Evolutionary conservation across 2,329 filamentous ascomycete genomes (phyloP).

Genomic region (Bipolaris gigantea): DNA sequence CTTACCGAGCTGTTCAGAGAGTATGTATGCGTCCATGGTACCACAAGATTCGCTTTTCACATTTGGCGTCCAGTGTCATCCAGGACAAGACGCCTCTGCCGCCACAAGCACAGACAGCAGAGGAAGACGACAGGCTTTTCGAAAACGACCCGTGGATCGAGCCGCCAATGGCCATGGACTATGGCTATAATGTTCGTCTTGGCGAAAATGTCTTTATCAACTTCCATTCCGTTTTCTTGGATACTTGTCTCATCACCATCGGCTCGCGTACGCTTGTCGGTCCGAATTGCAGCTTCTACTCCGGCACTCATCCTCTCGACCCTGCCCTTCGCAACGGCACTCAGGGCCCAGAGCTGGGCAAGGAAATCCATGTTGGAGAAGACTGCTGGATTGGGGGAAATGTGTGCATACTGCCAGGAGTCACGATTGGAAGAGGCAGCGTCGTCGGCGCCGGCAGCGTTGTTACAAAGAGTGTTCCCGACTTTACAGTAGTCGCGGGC

Average conservation of each 20-base stretch:
- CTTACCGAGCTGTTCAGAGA: slow-evolving; percentile 70
- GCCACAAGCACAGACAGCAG: slow-evolving; percentile 56
- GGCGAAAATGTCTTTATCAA: slow-evolving; percentile 76
- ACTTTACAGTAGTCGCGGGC: slow-evolving; percentile 66
- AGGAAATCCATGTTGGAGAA: slow-evolving; percentile 73
- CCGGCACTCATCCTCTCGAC: slow-evolving; percentile 76
- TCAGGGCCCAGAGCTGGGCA: slow-evolving; percentile 73
- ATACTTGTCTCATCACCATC: slow-evolving; percentile 73
- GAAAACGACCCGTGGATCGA: slow-evolving; percentile 70
- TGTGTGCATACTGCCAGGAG: slow-evolving; percentile 67
- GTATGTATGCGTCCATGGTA: slow-evolving; percentile 54
- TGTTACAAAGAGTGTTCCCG: slow-evolving; percentile 74
- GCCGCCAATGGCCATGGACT: slow-evolving; percentile 71
- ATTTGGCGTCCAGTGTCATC: slow-evolving; percentile 57
- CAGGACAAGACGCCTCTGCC: slow-evolving; percentile 66
- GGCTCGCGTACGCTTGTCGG: slow-evolving; percentile 78
- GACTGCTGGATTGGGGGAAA: slow-evolving; percentile 61
- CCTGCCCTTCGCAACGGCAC: slow-evolving; percentile 73
- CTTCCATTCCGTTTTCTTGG: slow-evolving; percentile 73
- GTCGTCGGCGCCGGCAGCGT: slow-evolving; percentile 81
- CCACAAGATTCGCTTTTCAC: slow-evolving; percentile 12
- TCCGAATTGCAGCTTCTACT: slow-evolving; percentile 75
- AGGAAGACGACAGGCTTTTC: slow-evolving; percentile 67
- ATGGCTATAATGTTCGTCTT: slow-evolving; percentile 73
- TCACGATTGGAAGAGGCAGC: slow-evolving; percentile 73